Evolutionary conservation across 306 rosid species (phyloP).

Genomic region (Prunus persica): Prunus_persica_NCBIv2 NC_034015.1:21691001-21691500

Average conservation of each 20-base stretch:
- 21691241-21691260: conserved; percentile 36
- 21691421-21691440: conserved; percentile 73
- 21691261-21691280: neutral
- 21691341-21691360: neutral
- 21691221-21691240: conserved; percentile 88
- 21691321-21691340: neutral
- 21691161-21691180: conserved; percentile 83
- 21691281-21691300: neutral
- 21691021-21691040: neutral
- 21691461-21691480: conserved; percentile 77
- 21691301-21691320: neutral
- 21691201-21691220: conserved; percentile 68
- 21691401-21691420: conserved; percentile 53
- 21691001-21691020: neutral
- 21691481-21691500: conserved; percentile 70
- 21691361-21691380: conserved; percentile 35
- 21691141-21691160: conserved; percentile 66
- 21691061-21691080: neutral
- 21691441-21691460: conserved; percentile 83
- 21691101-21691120: conserved; percentile 16
- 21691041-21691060: conserved; percentile 12
- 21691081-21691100: conserved; percentile 16
- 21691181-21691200: conserved; percentile 91
- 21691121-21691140: conserved; percentile 46
- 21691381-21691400: conserved; percentile 87